Base-by-base conservation (phyloP, 2,329 filamentous ascomycete species). In the Botrytis deweyae region DNA sequence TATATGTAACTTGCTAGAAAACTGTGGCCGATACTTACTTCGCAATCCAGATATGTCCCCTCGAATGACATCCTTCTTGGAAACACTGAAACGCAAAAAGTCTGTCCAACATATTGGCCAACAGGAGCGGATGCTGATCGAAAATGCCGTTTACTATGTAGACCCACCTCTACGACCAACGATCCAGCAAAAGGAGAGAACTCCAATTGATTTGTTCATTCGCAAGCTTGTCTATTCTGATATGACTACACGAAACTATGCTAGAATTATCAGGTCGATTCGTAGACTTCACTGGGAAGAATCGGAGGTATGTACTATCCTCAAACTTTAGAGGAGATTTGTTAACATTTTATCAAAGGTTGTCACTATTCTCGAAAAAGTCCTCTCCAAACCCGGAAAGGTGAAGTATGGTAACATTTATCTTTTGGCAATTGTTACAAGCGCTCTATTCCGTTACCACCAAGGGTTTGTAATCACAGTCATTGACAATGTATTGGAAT, bases 221-320 rank as follows among this genome's bases (percentile, higher is more conserved):
- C 92, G 95, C 66, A 97, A 97, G 83, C 87, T 99, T 68, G 88
- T 99, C 76, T 99, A 98, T 80, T 85, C 94, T 69, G 97, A 99
- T 80, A 90, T 99, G 86, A 97, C 93, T 74, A 97, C 96, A 84
- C 92, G 95, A 74, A 97, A 95, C 77, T 93, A 98, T 77, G 94
- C 95, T 79, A 97, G 95, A 84, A 92, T 98, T 69, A 87, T 98
- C 76, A 97, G 97, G 84, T 94, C 97, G 78, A 93, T 99, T 77
- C 92, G 96, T 73, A 94, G 97, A 81, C 89, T 99, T 74, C 96
- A 99, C 80, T 99, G 96, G 96, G 96, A 99, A 83, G 96, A 99
- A 82, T 86, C 88, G 68, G 95, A 98, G 81, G 91, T 91, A 83
- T 77, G 81, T 3, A 16, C 8, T 14, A 42, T 75, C n/a, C 25